Base-by-base conservation (phyloP, 1,139 yeast species). In the Kodamaea fungicola region DNA sequence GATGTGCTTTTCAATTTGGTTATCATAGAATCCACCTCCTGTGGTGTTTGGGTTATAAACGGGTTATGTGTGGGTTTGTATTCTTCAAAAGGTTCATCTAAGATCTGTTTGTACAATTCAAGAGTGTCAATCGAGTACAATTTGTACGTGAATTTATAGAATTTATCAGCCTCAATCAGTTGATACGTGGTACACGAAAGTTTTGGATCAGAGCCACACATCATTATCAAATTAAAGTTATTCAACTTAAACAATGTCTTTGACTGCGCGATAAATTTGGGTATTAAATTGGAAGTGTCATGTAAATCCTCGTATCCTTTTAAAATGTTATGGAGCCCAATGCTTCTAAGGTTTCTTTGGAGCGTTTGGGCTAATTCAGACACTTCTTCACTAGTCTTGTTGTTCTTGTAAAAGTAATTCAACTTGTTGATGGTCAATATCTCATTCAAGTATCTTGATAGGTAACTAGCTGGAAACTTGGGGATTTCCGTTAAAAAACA, bases 381-480 rank as follows among this genome's bases (percentile, higher is more conserved):
- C 8, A 70, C 64, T 43, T 76, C 81, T n/a, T 69, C 69, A 62
- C 71, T 64, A 1, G 76, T 60, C 2, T 46, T 49, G 0, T 44
- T 39, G 26, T 65, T 71, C 35, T 63, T 55, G 40, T 74, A 64
- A 6, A 72, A 47, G 45, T 66, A 78, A 36, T 65, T 69, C 31
- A 73, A 51, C 23, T 70, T 51, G 32, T 73, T 76, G 16, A 74
- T 65, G 1, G 71, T 61, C 29, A 71, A 64, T 38, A 62, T 57
- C 36, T 78, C 79, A 3, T 66, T 64, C 32, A 79, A 43, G 29
- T 61, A 62, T 31, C 53, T 24, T 1, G 43, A 35, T 8, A 55
- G 36, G 19, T 29, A 28, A 24, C 30, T 35, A 1, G 26, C 4
- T 6, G 36, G 21, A 8, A 36, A 28, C 8, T 31, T 24, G 2